Evolutionary conservation across 2,329 filamentous ascomycete species (phyloP).

Genomic region (Lachnellula willkommii): DNA sequence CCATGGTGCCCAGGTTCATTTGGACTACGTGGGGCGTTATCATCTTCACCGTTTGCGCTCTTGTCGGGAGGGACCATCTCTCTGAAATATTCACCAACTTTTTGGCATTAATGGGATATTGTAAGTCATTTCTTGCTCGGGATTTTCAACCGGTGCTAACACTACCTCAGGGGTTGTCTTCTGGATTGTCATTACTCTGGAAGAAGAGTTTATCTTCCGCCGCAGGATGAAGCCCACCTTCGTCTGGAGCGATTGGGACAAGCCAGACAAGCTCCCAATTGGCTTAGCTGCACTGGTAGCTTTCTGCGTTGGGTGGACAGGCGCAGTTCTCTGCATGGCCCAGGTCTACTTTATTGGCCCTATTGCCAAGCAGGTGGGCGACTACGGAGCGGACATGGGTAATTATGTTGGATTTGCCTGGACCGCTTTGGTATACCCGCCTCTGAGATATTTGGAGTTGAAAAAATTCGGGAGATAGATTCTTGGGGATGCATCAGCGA

Average conservation of each 20-base stretch:
- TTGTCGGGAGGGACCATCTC: conserved; percentile 56
- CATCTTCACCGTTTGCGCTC: conserved; percentile 59
- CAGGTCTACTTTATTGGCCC: conserved; percentile 64
- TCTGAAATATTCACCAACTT: conserved; percentile 65
- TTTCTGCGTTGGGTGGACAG: conserved; percentile 61
- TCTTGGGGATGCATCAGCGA: not conserved
- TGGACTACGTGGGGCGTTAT: conserved; percentile 60
- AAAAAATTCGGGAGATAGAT: conserved; percentile 29
- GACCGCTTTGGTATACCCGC: conserved; percentile 51
- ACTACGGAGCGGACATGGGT: conserved; percentile 29
- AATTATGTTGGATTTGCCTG: conserved; percentile 50
- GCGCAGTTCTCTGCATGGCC: conserved; percentile 61
- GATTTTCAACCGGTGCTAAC: not conserved
- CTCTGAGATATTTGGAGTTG: conserved; percentile 31
- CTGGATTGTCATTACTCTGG: conserved; percentile 56
- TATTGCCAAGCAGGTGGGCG: conserved; percentile 51
- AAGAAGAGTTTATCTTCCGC: conserved; percentile 60
- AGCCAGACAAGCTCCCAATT: conserved; percentile 52
- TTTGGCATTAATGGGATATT: conserved; percentile 66
- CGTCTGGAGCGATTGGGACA: conserved; percentile 58
- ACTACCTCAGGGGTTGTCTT: conserved; percentile 45
- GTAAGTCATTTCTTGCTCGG: conserved; percentile 25
- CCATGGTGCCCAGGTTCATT: conserved; percentile 54
- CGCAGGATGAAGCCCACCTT: conserved; percentile 38
- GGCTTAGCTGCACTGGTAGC: conserved; percentile 56